Conservation (phyloP, 2,329 filamentous ascomycete species). For the Penicillium sp. region DNA sequence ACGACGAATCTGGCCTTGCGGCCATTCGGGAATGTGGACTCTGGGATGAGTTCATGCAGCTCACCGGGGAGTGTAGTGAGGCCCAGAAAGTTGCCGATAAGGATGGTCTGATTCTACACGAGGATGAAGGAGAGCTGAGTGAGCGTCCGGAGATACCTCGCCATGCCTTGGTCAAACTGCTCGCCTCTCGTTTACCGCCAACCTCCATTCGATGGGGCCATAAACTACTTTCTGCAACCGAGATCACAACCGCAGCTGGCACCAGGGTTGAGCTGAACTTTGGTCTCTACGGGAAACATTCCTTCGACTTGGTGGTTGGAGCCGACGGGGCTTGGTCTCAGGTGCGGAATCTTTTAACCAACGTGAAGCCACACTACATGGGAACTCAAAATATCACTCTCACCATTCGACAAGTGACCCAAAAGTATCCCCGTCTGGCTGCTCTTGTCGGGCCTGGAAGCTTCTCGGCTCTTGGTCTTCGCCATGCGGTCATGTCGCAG, state of each 20-base stretch:
- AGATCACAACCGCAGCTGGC: not conserved
- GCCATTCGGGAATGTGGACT: slow-evolving; percentile 30
- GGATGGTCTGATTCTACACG: slow-evolving; percentile 22
- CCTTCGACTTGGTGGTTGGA: slow-evolving; percentile 30
- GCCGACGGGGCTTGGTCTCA: slow-evolving; percentile 36
- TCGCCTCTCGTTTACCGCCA: slow-evolving; percentile 17
- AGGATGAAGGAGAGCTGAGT: slow-evolving; percentile 17
- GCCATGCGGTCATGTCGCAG: slow-evolving; percentile 33
- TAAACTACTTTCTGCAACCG: slow-evolving; percentile 20
- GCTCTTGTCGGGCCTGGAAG: slow-evolving; percentile 31
- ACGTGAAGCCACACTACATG: slow-evolving; percentile 24
- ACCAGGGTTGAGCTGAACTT: slow-evolving; percentile 19
- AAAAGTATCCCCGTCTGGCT: slow-evolving; percentile 27
- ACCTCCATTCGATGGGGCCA: slow-evolving; percentile 25
- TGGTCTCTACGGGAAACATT: slow-evolving; percentile 6
- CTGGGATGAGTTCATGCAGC: slow-evolving; percentile 26
- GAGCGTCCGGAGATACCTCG: slow-evolving; percentile 34
- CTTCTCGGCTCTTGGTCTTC: slow-evolving; percentile 28
- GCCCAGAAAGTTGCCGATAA: slow-evolving; percentile 20
- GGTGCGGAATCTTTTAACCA: slow-evolving; percentile 26
- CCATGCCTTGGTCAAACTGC: slow-evolving; percentile 22
- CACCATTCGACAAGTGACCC: slow-evolving; percentile 24
- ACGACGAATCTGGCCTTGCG: slow-evolving; percentile 30
- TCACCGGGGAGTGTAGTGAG: slow-evolving; percentile 29
- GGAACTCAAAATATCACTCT: slow-evolving; percentile 14